phyloP scores from a whole-genome alignment of 2,329 filamentous ascomycete genomes.

The Clonostachys rosea region DNA sequence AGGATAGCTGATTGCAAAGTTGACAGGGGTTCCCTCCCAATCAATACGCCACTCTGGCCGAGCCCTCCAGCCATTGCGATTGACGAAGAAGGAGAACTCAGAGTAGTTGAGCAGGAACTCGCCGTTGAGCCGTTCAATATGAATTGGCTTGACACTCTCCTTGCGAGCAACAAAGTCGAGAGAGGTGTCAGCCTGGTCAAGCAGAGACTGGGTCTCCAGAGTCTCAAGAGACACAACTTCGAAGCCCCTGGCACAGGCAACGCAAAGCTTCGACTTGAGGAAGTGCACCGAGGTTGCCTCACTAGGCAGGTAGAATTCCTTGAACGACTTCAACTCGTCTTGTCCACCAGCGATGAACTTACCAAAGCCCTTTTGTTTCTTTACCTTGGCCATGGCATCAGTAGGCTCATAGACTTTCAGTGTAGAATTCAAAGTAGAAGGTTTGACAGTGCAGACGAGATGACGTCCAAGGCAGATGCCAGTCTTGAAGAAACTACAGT shows the following conservation, averaged over 20 bases:
- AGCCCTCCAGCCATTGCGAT: slow-evolving; percentile 95
- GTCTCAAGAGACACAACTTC: slow-evolving; percentile 96
- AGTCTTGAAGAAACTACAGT: slow-evolving; percentile 98
- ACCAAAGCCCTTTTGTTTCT: slow-evolving; percentile 91
- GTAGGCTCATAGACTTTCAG: slow-evolving; percentile 99
- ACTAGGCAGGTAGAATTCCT: slow-evolving; percentile 98
- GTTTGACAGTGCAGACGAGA: slow-evolving; percentile 94
- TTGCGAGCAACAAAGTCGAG: slow-evolving; percentile 94
- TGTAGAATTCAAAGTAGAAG: slow-evolving; percentile 84
- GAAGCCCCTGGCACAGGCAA: slow-evolving; percentile 92
- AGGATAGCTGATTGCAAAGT: slow-evolving; percentile 91
- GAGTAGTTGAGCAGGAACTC: slow-evolving; percentile 98
- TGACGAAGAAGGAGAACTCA: slow-evolving; percentile 99
- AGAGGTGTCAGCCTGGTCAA: slow-evolving; percentile 96
- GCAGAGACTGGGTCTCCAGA: slow-evolving; percentile 93
- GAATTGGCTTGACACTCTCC: slow-evolving; percentile 90
- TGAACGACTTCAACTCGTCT: slow-evolving; percentile 93
- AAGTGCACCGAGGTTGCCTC: slow-evolving; percentile 99
- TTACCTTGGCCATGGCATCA: slow-evolving; percentile 87
- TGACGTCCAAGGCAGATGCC: slow-evolving; percentile 93
- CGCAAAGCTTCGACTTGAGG: slow-evolving; percentile 92
- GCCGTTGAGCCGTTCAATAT: slow-evolving; percentile 94
- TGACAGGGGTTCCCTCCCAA: slow-evolving; percentile 91
- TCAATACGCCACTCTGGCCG: slow-evolving; percentile 95
- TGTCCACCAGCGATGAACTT: slow-evolving; percentile 94